Percentiles rank a stretch among this genome's conserved stretches.
Conservation (phyloP, 805 yeast species). For the Saccharomycopsis fermentans region DNA sequence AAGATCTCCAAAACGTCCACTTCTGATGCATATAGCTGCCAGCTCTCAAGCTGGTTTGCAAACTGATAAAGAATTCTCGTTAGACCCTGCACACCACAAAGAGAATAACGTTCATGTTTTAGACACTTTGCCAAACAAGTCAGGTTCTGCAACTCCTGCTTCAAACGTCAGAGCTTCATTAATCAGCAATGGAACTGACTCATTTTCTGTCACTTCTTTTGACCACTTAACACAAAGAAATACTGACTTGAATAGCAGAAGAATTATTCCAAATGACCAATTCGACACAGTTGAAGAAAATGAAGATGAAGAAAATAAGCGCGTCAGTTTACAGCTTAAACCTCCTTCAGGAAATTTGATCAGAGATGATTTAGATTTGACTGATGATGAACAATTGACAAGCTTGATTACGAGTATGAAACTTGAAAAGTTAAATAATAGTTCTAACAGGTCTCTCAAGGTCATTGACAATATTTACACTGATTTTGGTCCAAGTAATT, state of each 20-base stretch:
- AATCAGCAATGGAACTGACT: not conserved
- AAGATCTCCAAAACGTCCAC: not conserved
- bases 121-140: not conserved
- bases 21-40: not conserved
- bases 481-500: not conserved
- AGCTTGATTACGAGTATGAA: constrained; percentile 17
- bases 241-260: not conserved
- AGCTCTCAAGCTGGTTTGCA: not conserved
- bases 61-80: not conserved
- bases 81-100: not conserved
- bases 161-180: not conserved
- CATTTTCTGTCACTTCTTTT: not conserved
- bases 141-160: not conserved
- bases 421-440: not conserved
- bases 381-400: constrained; percentile 18
- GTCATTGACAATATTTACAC: not conserved
- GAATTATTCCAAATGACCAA: not conserved
- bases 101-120: not conserved
- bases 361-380: constrained; percentile 14
- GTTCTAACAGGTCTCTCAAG: not conserved
- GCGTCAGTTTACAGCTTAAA: constrained; percentile 7
- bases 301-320: constrained; percentile 1
- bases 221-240: constrained; percentile 1
- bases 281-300: not conserved
- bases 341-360: constrained; percentile 13